Evolutionary conservation across 2,329 filamentous ascomycete species (phyloP), one percentile per base, ranked within the genome.

Genomic region (Ilyonectria mors-panacis): DNA sequence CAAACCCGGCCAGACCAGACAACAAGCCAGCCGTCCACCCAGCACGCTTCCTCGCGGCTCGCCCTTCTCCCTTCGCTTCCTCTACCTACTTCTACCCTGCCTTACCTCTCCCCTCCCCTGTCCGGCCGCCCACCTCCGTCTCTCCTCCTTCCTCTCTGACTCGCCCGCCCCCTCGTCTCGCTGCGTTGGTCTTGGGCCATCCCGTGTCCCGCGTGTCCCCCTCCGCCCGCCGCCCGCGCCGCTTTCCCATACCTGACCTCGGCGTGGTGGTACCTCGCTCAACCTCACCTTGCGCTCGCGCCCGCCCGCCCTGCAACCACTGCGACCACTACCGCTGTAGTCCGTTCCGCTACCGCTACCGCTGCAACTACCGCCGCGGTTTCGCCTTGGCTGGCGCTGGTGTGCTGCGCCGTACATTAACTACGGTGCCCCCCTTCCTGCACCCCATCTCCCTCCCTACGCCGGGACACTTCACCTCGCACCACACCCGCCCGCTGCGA

Each of bases 391-490:
- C 39, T 19, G 54, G 54, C 62, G 37, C 37, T 39, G 37, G 37
- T 39, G 37, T 39, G 37, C 37, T 39, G 37, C 70, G 59, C 64
- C 69, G 64, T 75, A 75, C 73, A 72, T 73, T 75, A 73, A 75
- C 63, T 63, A 64, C 63, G 64, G 62, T 67, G 44, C 66, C 71
- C 63, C 66, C 61, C 62, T 63, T 59, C 55, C 54, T 56, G n/a
- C 48, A 51, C 58, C 56, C 63, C 63, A 50, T 62, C 63, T 61
- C 58, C 63, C 58, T 66, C 55, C 59, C 56, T 61, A 59, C 57
- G 50, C 55, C 64, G 53, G 66, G 67, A 72, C 73, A 74, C 68
- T 71, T 73, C 68, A 73, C 63, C 71, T 75, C 65, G 64, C 71
- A 74, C 71, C 73, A 70, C 70, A 67, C 70, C 66, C 69, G 61